Percentiles rank a stretch among this genome's conserved stretches.
These are phyloP conservation scores for Xylaria sp. DNA, from an alignment of 2,329 filamentous ascomycete genomes.

Conservation along the genomic window DNA sequence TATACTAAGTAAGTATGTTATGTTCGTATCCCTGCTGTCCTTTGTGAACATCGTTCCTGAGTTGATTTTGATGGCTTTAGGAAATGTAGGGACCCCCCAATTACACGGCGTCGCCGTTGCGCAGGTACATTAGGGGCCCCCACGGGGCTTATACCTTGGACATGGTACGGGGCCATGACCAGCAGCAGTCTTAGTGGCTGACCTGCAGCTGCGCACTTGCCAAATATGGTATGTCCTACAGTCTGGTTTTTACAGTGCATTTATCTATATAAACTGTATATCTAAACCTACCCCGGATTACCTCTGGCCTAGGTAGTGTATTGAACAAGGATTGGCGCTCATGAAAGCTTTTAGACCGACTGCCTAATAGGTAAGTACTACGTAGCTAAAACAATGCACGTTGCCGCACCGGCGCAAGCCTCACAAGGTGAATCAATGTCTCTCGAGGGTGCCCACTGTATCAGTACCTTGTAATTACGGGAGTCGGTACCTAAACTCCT, in stretches of 20 bases:
- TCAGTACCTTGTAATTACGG: neutral
- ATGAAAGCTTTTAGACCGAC: neutral
- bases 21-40: neutral
- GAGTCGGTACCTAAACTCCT: neutral
- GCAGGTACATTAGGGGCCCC: neutral
- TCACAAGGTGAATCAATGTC: neutral
- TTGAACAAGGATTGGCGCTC: too few relatives aligned
- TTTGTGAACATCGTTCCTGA: neutral
- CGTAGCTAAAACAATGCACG: slow-evolving; percentile 2
- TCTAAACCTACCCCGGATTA: slow-evolving; percentile 20
- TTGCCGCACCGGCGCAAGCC: slow-evolving; percentile 14
- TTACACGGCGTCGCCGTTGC: neutral
- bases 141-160: neutral
- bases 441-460: slow-evolving; percentile 1
- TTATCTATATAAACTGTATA: neutral
- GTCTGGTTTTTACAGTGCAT: too few relatives aligned
- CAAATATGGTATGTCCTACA: neutral
- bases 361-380: too few relatives aligned
- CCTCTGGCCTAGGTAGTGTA: neutral
- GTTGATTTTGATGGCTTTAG: neutral
- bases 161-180: neutral
- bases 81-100: neutral
- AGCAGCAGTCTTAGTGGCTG: slow-evolving; percentile 10
- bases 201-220: neutral
- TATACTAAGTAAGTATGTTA: neutral